Evolutionary conservation across 1,284 basidiomycete species (phyloP), one percentile per base, ranked within the genome.

Genomic region (Boletus sp.): DNA sequence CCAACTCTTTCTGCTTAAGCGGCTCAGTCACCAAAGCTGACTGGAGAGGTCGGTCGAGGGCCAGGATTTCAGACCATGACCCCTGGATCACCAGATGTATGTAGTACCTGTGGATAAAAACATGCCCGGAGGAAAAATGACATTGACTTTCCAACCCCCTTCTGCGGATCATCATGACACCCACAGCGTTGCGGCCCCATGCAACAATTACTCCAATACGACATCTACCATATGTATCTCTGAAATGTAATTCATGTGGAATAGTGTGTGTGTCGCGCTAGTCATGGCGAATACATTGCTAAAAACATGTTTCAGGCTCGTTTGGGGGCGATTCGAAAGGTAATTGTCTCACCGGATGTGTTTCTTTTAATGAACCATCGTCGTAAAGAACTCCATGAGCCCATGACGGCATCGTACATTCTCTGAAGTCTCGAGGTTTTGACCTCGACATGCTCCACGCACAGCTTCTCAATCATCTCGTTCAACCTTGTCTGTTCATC

Each of bases 401-500:
- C 43, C 43, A 44, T 14, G 43, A 44, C 9, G n/a, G 9, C 35
- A 13, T 28, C 16, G 25, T 48, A 48, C 25, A 19, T 17, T 30
- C 46, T 48, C 8, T 28, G 16, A 7, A 48, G 16, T 21, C 27
- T 28, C 27, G 27, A 28, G 17, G 46, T 28, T 21, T 31, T 58
- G 27, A n/a, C 43, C 23, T 51, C 48, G 25, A 38, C 30, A 10
- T 49, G 30, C 4, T 52, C 55, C 6, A 46, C 30, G 37, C 38
- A 64, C 16, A 59, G 9, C 27, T 5, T 8, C 38, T 60, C 46
- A 19, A 62, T 64, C 55, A 27, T 43, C 10, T 7, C 49, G 3
- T 58, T 50, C 23, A 62, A 4, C 17, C 35, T 52, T 8, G 13
- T 17, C 4, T 13, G 54, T 6, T 33, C 38, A 9, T 58, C 56